Evolutionary conservation across 1,139 yeast genomes (phyloP).

Genomic region (Geotrichum restrictum): DNA sequence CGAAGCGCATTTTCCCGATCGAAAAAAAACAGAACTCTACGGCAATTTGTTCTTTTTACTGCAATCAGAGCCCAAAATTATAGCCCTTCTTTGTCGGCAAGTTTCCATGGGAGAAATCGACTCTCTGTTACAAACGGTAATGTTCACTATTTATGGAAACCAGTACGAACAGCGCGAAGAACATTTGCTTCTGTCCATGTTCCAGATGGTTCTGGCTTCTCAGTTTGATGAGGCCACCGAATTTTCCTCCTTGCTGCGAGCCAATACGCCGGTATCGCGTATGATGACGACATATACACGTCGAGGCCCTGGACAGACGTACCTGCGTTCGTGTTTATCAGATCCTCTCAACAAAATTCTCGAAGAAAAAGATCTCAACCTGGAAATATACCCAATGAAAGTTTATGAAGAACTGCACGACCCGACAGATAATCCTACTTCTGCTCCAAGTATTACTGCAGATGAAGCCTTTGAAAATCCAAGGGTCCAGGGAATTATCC

Average conservation of each 20-base stretch:
- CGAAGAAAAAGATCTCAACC: constrained; percentile 33
- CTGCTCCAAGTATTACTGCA: constrained; percentile 27
- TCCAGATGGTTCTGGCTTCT: constrained; percentile 41
- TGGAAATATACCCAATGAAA: constrained; percentile 41
- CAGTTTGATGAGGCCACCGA: constrained; percentile 42
- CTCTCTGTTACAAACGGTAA: constrained; percentile 42
- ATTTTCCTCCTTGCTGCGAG: constrained; percentile 40
- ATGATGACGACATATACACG: constrained; percentile 46
- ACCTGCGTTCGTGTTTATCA: constrained; percentile 38
- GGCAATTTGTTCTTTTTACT: constrained; percentile 41
- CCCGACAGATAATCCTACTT: constrained; percentile 28
- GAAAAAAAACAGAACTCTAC: constrained; percentile 37
- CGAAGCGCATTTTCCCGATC: constrained; percentile 32
- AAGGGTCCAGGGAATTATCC: constrained; percentile 34
- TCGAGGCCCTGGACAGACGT: constrained; percentile 44
- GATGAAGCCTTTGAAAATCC: constrained; percentile 38
- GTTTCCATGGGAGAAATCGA: constrained; percentile 43
- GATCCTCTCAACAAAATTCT: constrained; percentile 35
- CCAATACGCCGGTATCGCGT: constrained; percentile 44
- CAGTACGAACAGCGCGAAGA: constrained; percentile 45
- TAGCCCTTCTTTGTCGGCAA: constrained; percentile 39
- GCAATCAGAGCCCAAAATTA: constrained; percentile 42
- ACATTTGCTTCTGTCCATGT: constrained; percentile 41
- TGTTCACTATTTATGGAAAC: constrained; percentile 45
- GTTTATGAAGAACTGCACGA: constrained; percentile 38